Evolutionary conservation across 257 asterid genomes (phyloP), one percentile per base, ranked within the genome.

Genomic region (Eustoma russellianum): DNA sequence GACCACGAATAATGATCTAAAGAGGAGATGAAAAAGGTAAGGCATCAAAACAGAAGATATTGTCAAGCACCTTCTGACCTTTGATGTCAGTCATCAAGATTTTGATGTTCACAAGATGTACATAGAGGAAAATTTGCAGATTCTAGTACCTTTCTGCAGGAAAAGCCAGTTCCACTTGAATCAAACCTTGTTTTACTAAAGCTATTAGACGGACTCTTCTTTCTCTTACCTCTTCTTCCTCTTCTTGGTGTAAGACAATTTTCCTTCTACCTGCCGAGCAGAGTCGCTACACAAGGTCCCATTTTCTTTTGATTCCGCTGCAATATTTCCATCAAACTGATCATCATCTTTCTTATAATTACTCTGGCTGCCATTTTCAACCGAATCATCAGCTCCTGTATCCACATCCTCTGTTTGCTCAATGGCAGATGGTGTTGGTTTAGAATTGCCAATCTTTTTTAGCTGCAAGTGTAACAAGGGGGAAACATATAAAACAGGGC

Each of bases 371-470:
- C 52, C 40, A 56, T 30, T 60, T 60, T 66, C 79, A 51, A 52
- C 55, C 41, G 62, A 18, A 62, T 65, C 78, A 33, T 74, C 48
- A 40, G 75, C 46, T 33, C 45, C 79, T 68, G 75, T 74, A 52
- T 53, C 83, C 62, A 52, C 81, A 69, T 79, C 90, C 55, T 79
- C 94, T n/a, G 30, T 45, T 47, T 57, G 65, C 47, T 65, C 80
- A 24, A 72, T 41, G 13, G 60, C 35, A 52, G 67, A 71, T 46
- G 81, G 48, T 61, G 66, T 41, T 60, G 61, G 83, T 57, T 79
- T 86, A 34, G 66, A 50, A 62, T 86, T 81, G 71, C 94, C 78
- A 65, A 86, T 72, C 77, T 89, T 89, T 82, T 86, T 81, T 70
- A 86, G 76, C 97, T 86, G 90, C 62, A 68, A 51, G 62, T 53